phyloP scores from a whole-genome alignment of 2,329 filamentous ascomycete genomes.

The Calonectria crousiana region DNA sequence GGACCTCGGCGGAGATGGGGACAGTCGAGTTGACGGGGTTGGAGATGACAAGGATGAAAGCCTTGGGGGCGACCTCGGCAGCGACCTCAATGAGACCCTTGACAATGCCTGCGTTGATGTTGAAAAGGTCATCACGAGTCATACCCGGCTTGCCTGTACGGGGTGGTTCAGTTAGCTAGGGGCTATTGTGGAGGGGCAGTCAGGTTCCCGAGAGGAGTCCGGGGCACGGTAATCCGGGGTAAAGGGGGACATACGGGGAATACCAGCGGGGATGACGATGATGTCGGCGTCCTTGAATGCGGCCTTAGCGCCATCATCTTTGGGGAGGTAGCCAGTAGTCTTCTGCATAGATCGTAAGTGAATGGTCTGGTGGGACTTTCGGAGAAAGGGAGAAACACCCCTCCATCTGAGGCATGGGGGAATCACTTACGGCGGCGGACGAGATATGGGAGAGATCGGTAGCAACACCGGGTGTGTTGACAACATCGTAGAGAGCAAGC shows the following conservation, averaged over 20 bases:
- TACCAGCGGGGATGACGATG: slow-evolving; percentile 96
- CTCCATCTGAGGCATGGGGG: slow-evolving; percentile 30
- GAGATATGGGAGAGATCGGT: slow-evolving; percentile 98
- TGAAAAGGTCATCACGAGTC: slow-evolving; percentile 99
- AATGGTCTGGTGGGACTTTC: slow-evolving; percentile 32
- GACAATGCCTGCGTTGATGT: slow-evolving; percentile 99
- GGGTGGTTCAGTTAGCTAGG: slow-evolving; percentile 35
- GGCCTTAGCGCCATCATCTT: slow-evolving; percentile 85
- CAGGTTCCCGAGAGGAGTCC: slow-evolving; percentile 35
- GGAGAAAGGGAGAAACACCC: slow-evolving; percentile 36
- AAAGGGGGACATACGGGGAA: slow-evolving; percentile 80
- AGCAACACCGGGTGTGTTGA: slow-evolving; percentile 97
- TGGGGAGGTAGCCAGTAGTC: slow-evolving; percentile 88
- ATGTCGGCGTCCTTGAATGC: slow-evolving; percentile 95
- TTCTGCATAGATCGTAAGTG: slow-evolving; percentile 67
- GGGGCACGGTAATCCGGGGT: slow-evolving; percentile 33
- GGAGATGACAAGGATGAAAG: slow-evolving; percentile 96
- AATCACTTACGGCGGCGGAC: slow-evolving; percentile 75
- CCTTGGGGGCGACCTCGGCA: slow-evolving; percentile 90
- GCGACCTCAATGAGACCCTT: slow-evolving; percentile 91
- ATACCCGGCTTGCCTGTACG: slow-evolving; percentile 93
- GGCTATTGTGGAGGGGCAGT: slow-evolving; percentile 29
- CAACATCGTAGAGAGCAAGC: slow-evolving; percentile 98
- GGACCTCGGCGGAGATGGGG: slow-evolving; percentile 95
- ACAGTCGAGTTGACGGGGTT: slow-evolving; percentile 99